A percentile compares a stretch with the other conserved stretches of the same genome.
phyloP scores from a whole-genome alignment of 495 filamentous ascomycete species.

The Aspergillus kassunensis region DNA sequence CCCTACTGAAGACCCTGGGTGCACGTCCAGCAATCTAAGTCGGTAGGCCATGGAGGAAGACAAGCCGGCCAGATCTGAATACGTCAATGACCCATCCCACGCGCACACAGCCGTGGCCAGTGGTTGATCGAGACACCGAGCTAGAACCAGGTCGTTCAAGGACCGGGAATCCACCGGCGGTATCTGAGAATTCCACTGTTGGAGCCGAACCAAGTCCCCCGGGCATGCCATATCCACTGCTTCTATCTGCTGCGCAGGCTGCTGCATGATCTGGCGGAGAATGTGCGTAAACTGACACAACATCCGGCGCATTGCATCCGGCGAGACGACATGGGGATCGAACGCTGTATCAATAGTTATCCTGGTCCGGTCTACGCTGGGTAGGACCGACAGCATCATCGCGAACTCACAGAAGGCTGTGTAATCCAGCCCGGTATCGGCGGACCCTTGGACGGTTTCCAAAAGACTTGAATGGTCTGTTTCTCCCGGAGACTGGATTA shows the following conservation, averaged over 20 bases:
- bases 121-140: conserved; percentile 18
- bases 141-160: conserved; percentile 26
- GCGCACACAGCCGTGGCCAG: conserved; percentile 11
- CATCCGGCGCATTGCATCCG: conserved; percentile 1
- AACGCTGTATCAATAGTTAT: too few species aligned
- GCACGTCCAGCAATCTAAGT: neutral
- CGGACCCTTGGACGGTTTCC: too few species aligned
- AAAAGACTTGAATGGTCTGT: neutral
- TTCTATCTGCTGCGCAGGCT: neutral
- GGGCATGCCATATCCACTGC: conserved; percentile 14
- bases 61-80: neutral
- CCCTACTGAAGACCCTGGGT: neutral
- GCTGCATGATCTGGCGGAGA: conserved; percentile 1
- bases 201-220: conserved; percentile 17
- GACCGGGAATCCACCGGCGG: conserved; percentile 20
- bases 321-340: neutral
- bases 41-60: conserved; percentile 19
- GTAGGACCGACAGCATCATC: neutral
- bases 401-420: neutral
- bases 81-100: conserved; percentile 21
- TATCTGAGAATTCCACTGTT: conserved; percentile 16
- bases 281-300: conserved; percentile 21
- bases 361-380: neutral
- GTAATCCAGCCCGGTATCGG: neutral
- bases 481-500: conserved; percentile 28